phyloP scores from a whole-genome alignment of 2,329 filamentous ascomycete genomes.

The Trichoderma semiorbis region DNA sequence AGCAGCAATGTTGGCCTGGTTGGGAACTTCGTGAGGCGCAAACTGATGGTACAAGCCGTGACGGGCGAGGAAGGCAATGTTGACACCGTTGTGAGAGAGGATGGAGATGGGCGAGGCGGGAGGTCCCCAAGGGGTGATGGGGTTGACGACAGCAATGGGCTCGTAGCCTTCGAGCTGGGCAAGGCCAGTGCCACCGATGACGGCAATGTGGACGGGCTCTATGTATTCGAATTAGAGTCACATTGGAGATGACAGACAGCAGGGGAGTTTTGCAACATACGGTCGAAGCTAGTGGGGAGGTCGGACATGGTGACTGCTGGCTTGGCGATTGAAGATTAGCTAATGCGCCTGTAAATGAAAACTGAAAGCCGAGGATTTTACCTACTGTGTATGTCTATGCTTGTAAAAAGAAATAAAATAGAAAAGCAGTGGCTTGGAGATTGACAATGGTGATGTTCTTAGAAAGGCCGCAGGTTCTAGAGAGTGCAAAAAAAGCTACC shows the following conservation, averaged over 20 bases:
- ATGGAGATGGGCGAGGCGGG: conserved; percentile 77
- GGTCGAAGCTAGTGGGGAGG: conserved; percentile 57
- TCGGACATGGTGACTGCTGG: conserved; percentile 41
- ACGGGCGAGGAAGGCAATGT: conserved; percentile 89
- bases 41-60: conserved; percentile 87
- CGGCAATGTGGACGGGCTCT: conserved; percentile 77
- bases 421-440: background rate
- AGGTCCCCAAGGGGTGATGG: conserved; percentile 82
- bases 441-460: background rate
- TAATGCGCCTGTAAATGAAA: background rate
- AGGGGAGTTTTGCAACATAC: conserved; percentile 37
- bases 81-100: conserved; percentile 76
- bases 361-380: background rate
- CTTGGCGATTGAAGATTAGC: background rate
- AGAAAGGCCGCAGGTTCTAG: background rate
- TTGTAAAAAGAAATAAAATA: background rate
- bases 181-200: conserved; percentile 91
- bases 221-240: background rate
- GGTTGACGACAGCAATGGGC: conserved; percentile 73
- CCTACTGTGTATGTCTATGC: background rate
- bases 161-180: conserved; percentile 82
- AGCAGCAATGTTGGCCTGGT: conserved; percentile 97
- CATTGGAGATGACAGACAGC: background rate
- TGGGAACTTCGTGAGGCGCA: conserved; percentile 91
- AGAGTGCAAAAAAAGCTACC: background rate